Percentiles rank a stretch among this genome's conserved stretches.
Conservation (phyloP, 129 eudicot genomes). For the Ambrosia artemisiifolia region DNA sequence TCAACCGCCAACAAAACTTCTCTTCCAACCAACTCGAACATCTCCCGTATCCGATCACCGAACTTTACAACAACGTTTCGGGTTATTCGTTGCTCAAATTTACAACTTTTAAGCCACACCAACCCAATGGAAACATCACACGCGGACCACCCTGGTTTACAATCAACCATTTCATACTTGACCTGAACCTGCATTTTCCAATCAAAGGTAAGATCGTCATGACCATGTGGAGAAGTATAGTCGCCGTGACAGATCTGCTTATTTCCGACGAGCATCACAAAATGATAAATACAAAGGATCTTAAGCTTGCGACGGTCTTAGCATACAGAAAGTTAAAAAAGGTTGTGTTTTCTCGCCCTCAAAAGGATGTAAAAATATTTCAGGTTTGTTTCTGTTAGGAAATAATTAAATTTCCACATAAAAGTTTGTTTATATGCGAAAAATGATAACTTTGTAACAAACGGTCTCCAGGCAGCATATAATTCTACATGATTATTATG, state of each 20-base stretch:
- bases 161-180: slow-evolving; percentile 46
- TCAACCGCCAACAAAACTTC: slow-evolving; percentile 45
- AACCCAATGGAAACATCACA: slow-evolving; percentile 65
- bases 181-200: slow-evolving; percentile 35
- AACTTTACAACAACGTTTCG: slow-evolving; percentile 51
- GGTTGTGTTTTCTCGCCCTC: too few relatives aligned
- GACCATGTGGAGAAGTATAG: not conserved
- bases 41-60: slow-evolving; percentile 40
- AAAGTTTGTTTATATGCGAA: not conserved
- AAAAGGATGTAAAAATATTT: too few relatives aligned
- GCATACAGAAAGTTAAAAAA: too few relatives aligned
- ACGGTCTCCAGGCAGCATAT: not conserved
- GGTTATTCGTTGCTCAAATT: slow-evolving; percentile 56
- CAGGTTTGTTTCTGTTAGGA: too few relatives aligned
- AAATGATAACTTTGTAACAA: too few relatives aligned
- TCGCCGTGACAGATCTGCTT: too few relatives aligned
- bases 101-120: slow-evolving; percentile 67
- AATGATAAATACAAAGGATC: too few relatives aligned
- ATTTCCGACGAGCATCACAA: too few relatives aligned
- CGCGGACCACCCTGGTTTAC: slow-evolving; percentile 39
- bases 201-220: not conserved
- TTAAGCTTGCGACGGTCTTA: too few relatives aligned
- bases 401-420: too few relatives aligned
- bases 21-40: slow-evolving; percentile 44
- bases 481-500: not conserved